Evolutionary conservation across 116 monocot genomes (phyloP).

Genomic region (Dioscorea cayenensis): DNA sequence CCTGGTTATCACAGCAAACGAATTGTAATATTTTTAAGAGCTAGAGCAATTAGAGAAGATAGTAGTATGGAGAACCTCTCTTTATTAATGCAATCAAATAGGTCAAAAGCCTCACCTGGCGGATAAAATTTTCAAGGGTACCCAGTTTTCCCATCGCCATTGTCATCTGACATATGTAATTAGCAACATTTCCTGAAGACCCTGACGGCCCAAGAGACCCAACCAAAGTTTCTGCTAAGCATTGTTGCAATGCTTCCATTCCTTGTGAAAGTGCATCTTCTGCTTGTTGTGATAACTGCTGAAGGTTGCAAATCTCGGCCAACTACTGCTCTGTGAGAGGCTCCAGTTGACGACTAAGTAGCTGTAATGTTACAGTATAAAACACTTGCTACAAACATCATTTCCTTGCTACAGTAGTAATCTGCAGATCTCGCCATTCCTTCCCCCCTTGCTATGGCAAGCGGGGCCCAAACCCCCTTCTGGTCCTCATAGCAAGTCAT

Average conservation of each 20-base stretch:
- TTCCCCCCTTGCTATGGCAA: too few species aligned
- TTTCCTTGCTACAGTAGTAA: too few species aligned
- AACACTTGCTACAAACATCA: too few species aligned
- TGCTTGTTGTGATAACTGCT: slow-evolving; percentile 75
- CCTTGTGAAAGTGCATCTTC: slow-evolving; percentile 86
- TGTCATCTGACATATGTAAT: slow-evolving; percentile 92
- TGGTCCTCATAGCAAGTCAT: too few species aligned
- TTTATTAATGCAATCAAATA: background rate
- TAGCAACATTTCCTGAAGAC: slow-evolving; percentile 66
- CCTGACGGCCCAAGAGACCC: slow-evolving; percentile 45
- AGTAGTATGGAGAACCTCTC: too few species aligned
- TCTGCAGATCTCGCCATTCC: too few species aligned
- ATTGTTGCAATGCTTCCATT: slow-evolving; percentile 84
- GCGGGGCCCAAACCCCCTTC: too few species aligned
- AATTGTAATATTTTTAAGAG: too few species aligned
- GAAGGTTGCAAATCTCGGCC: slow-evolving; percentile 49
- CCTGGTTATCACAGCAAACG: slow-evolving; percentile 17
- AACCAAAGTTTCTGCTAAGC: too few species aligned
- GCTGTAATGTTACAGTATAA: slow-evolving; percentile 23
- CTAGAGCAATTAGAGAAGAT: too few species aligned
- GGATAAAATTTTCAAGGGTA: slow-evolving; percentile 66
- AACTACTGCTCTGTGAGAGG: slow-evolving; percentile 78
- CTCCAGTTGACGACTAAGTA: slow-evolving; percentile 67
- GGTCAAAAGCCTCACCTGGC: slow-evolving; percentile 31
- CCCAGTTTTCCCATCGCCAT: slow-evolving; percentile 94